Evolutionary conservation across 257 asterid species (phyloP), one percentile per base, ranked within the genome.

Genomic region (Nicotiana tomentosiformis): DNA sequence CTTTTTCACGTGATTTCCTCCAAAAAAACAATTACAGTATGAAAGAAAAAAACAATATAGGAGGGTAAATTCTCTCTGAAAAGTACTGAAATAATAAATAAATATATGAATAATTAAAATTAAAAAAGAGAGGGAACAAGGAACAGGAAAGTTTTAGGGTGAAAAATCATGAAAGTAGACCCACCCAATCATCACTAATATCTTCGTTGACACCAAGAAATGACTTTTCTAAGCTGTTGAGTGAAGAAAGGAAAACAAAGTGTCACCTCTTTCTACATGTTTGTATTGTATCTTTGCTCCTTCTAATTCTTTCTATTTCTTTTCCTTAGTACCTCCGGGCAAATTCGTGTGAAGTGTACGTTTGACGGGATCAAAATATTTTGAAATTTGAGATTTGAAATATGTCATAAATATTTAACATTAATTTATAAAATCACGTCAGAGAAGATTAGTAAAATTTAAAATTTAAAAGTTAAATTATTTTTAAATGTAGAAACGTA

Each of bases 1-100:
- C 91, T 88, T 92, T 92, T 86, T 89, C 86, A 92, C 94, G 94
- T 89, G 93, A 92, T 92, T 90, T 88, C 86, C 94, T 92, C 93
- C 26, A 56, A 32, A 62, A 78, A 32, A 85, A 82, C 66, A 46
- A 70, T 20, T 65, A 65, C 15, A 43, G 51, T 9, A 43, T 35
- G 9, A 35, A n/a, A 10, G 46, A 32, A 5, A 4, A 70, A 10
- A n/a, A 46, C 10, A 70, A 82, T 10, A 60, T 64, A 55, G 17
- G 17, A 32, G 16, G 55, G 15, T 46, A 56, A 49, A 56, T 56
- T 49, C 43, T 77, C 69, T 51, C 43, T 26, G 39, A 9, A 60
- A 65, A 53, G 81, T 67, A 60, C 51, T 70, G 33, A 77, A 51
- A 79, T 39, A 23, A 51, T 49, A 39, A 23, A 74, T 5, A 37